Base-by-base conservation (phyloP, 2,329 filamentous ascomycete species). In the Hypoxylon sp. region DNA sequence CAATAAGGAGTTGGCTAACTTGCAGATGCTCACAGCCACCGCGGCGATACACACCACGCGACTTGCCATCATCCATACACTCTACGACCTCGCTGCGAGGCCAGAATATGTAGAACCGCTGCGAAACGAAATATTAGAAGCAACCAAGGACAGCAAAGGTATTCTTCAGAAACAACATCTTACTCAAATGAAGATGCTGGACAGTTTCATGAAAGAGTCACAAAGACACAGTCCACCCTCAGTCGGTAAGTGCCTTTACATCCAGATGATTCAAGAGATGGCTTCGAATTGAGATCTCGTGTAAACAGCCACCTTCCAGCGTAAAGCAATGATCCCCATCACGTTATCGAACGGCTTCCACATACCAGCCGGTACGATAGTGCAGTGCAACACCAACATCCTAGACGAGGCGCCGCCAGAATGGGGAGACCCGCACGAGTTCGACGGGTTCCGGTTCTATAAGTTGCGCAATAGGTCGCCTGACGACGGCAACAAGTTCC, bases 31-130 rank as follows among this genome's bases (percentile, higher is more conserved):
- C 16, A 74, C 77, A 14, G 74, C 73, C 8, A 74, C 78, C 11
- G 77, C 77, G 2, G 73, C 78, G 4, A 79, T 80, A 12, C 75
- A 78, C 50, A 78, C 77, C 0, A 79, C 76, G 0, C 65, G 75
- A 9, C 65, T 75, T 30, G 70, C 77, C 2, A 63, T 75, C 4
- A 78, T 77, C 1, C 81, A 57, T 68, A 77, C 40, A 2, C 68
- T 84, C 36, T 81, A 79, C 59, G 81, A 84, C 58, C 72, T 85
- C 2, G 76, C 75, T 2, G 74, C 78, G 12, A 65, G 67, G 11
- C 81, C 79, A 0, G 81, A 84, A 68, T 81, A 79, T 65, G 70
- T 82, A 24, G 76, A 81, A 30, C 77, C 78, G 2, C 70, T 83
- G 20, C 76, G 81, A 8, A 71, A 79, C 20, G 82, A 84, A 68